phyloP scores from a whole-genome alignment of 768 basidiomycete genomes.

The Phaeotremella skinneri region DNA sequence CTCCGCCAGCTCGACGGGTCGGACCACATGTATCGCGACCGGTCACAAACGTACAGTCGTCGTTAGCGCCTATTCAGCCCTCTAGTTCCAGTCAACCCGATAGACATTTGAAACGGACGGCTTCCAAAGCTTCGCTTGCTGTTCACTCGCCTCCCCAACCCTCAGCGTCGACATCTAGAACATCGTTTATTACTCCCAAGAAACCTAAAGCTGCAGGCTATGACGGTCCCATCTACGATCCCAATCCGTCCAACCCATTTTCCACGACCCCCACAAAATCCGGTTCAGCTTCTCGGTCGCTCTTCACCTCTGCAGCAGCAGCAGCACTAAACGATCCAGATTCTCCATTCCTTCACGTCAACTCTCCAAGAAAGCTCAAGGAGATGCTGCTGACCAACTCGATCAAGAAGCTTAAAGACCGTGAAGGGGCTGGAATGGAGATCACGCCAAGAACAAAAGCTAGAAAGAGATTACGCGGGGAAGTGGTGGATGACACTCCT shows the following conservation, averaged over 20 bases:
- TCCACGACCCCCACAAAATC: conserved; percentile 20
- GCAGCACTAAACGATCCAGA: background rate
- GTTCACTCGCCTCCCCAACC: conserved; percentile 7
- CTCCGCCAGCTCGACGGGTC: conserved; percentile 32
- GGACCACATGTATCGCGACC: background rate
- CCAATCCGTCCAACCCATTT: conserved; percentile 42
- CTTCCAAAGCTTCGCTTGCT: conserved; percentile 23
- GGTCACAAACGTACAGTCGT: background rate
- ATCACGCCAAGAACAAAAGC: conserved; percentile 43
- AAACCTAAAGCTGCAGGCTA: conserved; percentile 26
- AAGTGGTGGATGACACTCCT: conserved; percentile 42
- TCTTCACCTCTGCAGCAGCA: background rate
- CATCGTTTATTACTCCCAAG: conserved; percentile 28
- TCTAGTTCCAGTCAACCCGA: conserved; percentile 1
- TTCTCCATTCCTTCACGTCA: conserved; percentile 15
- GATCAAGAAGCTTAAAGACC: conserved; percentile 26
- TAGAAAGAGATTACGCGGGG: conserved; percentile 37
- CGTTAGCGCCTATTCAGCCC: conserved; percentile 5
- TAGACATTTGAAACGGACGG: conserved; percentile 31
- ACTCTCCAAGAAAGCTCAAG: conserved; percentile 35
- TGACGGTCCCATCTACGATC: conserved; percentile 38
- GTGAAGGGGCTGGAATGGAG: conserved; percentile 9
- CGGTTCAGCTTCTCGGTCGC: background rate
- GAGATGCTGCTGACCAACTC: conserved; percentile 36
- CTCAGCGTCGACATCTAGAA: conserved; percentile 7